These are phyloP conservation scores for Syzygium aqueum DNA, from an alignment of 345 rosid genomes.

Conservation along the genomic window DNA sequence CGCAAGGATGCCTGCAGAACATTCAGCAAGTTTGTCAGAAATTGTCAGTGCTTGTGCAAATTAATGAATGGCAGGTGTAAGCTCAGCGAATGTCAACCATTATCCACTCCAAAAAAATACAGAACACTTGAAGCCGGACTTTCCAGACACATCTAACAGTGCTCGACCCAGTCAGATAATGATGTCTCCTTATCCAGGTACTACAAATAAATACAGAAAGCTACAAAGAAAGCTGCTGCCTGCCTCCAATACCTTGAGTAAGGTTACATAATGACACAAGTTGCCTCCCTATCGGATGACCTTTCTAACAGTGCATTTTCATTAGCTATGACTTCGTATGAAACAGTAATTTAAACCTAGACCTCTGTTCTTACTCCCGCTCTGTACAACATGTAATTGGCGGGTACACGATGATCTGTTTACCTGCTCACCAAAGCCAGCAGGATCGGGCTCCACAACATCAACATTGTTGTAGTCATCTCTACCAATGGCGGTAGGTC, in stretches of 20 bases:
- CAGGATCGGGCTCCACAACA: conserved; percentile 60
- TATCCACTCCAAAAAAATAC: background rate
- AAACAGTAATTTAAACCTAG: background rate
- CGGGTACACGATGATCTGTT: background rate
- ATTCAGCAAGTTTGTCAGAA: background rate
- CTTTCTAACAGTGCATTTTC: background rate
- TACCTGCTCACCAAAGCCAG: conserved; percentile 79
- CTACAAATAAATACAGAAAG: background rate
- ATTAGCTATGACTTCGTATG: background rate
- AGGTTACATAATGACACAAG: background rate
- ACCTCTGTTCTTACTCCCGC: background rate
- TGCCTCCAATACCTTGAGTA: background rate
- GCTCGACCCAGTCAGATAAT: background rate
- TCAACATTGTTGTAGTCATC: conserved; percentile 53
- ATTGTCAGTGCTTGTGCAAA: background rate
- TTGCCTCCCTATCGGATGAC: background rate
- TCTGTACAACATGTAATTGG: background rate
- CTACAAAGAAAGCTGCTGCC: background rate
- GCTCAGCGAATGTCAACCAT: background rate
- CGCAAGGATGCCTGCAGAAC: conserved; percentile 52
- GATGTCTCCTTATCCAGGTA: background rate
- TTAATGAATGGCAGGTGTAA: background rate
- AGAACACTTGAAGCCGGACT: background rate
- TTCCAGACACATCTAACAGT: background rate
- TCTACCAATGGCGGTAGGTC: conserved; percentile 23